Conservation (phyloP, 192 early-diverging fungal genomes). For the Coemansia sp. region DNA sequence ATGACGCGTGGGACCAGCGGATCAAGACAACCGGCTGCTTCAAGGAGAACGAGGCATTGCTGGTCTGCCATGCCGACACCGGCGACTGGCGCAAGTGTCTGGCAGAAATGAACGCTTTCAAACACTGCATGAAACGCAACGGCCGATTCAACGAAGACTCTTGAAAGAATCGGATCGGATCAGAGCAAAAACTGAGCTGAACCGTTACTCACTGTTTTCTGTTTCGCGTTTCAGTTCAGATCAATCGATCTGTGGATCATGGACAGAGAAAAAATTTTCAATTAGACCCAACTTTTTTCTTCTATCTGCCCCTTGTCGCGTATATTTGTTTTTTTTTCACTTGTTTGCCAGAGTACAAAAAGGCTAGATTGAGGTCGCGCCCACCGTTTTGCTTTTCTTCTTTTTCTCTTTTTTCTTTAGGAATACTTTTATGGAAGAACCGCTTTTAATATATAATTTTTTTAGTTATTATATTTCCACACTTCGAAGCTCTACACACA, state of each 20-base stretch:
- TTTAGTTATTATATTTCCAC: constrained; percentile 22
- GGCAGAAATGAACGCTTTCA: constrained; percentile 75
- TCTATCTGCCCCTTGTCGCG: not conserved
- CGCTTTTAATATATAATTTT: constrained; percentile 37
- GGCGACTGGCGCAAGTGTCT: constrained; percentile 87
- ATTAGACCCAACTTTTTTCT: not conserved
- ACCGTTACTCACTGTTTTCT: too few relatives aligned
- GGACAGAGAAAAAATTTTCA: not conserved
- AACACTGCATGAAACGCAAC: constrained; percentile 64
- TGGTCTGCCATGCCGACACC: constrained; percentile 80
- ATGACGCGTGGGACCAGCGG: constrained; percentile 76
- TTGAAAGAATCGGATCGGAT: not conserved
- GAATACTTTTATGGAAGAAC: constrained; percentile 58
- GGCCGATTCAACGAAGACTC: constrained; percentile 4
- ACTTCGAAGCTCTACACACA: constrained; percentile 54
- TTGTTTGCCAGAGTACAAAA: not conserved
- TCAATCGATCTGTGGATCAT: not conserved
- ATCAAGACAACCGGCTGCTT: constrained; percentile 80
- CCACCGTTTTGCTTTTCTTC: not conserved
- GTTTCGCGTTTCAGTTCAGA: not conserved
- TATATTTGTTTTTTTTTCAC: not conserved
- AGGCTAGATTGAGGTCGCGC: not conserved
- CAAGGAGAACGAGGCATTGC: constrained; percentile 76
- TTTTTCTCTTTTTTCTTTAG: constrained; percentile 30
- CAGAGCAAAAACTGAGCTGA: not conserved